Evolutionary conservation across 164 flowering plant genomes (phyloP).

Genomic region (Berberis vulgaris): DNA sequence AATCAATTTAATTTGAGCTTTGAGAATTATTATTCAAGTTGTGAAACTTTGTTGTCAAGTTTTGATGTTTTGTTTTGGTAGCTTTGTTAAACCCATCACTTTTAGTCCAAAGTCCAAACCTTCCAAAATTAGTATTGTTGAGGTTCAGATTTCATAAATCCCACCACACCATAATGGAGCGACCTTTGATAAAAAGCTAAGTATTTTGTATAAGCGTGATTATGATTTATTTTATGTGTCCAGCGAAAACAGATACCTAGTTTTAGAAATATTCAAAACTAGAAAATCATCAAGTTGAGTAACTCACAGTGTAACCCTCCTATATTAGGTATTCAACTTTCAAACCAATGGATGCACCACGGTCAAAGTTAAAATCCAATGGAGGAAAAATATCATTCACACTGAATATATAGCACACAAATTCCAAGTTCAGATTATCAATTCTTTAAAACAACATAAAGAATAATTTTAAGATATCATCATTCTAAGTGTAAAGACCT

Average conservation of each 20-base stretch:
- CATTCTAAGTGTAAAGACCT: background rate
- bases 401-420: conserved; percentile 29
- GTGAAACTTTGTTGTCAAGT: no score
- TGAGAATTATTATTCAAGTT: no score
- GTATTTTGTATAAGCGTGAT: background rate
- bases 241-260: no score
- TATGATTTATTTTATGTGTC: background rate
- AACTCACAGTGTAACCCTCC: conserved; percentile 56
- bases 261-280: no score
- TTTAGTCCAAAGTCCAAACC: conserved; percentile 30
- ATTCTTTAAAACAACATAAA: no score
- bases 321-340: conserved; percentile 60
- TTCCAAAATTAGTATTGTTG: conserved; percentile 78
- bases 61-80: no score
- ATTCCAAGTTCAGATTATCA: background rate
- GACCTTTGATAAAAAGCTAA: conserved; percentile 34
- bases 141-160: conserved; percentile 70
- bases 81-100: background rate
- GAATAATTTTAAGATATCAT: no score
- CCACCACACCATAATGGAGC: conserved; percentile 79
- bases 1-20: no score
- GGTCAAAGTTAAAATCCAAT: conserved; percentile 71
- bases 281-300: background rate
- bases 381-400: conserved; percentile 56
- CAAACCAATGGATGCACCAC: conserved; percentile 66